phyloP scores from a whole-genome alignment of 768 basidiomycete species.

The Lentinula sp. region DNA sequence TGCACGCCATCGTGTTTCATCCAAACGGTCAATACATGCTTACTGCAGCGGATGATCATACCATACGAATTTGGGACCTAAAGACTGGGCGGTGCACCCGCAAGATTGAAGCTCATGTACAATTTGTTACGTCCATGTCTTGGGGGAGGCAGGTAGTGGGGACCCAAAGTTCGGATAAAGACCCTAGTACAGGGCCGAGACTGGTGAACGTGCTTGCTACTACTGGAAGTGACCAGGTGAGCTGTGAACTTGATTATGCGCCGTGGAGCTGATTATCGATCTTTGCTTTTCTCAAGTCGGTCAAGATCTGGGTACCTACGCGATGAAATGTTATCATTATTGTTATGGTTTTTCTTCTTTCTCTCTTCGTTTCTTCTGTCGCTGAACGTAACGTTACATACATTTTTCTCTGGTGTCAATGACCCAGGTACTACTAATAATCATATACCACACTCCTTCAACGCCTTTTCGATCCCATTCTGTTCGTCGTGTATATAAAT shows the following conservation, averaged over 20 bases:
- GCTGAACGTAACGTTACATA: not conserved
- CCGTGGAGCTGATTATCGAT: not conserved
- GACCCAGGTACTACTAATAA: not conserved
- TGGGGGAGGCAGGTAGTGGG: constrained; percentile 44
- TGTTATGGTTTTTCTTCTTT: not conserved
- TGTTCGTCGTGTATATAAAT: not conserved
- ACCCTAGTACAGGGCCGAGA: constrained; percentile 6
- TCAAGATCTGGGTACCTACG: constrained; percentile 12
- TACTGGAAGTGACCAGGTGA: constrained; percentile 13
- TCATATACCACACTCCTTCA: not conserved
- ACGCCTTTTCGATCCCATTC: not conserved
- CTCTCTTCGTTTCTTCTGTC: not conserved
- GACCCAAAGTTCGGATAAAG: constrained; percentile 5
- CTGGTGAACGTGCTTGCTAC: constrained; percentile 18
- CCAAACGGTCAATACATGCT: constrained; percentile 66
- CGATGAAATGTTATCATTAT: constrained; percentile 8
- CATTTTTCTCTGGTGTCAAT: not conserved
- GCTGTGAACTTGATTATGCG: not conserved
- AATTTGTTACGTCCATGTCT: constrained; percentile 52
- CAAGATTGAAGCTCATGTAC: constrained; percentile 57
- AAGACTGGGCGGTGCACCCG: constrained; percentile 60
- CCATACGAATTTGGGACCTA: constrained; percentile 68
- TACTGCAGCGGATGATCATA: constrained; percentile 68
- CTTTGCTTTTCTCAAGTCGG: constrained; percentile 1
- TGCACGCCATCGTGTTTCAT: constrained; percentile 65